phyloP scores from a whole-genome alignment of 2,329 filamentous ascomycete species.

The Arthrobotrys musiformis region DNA sequence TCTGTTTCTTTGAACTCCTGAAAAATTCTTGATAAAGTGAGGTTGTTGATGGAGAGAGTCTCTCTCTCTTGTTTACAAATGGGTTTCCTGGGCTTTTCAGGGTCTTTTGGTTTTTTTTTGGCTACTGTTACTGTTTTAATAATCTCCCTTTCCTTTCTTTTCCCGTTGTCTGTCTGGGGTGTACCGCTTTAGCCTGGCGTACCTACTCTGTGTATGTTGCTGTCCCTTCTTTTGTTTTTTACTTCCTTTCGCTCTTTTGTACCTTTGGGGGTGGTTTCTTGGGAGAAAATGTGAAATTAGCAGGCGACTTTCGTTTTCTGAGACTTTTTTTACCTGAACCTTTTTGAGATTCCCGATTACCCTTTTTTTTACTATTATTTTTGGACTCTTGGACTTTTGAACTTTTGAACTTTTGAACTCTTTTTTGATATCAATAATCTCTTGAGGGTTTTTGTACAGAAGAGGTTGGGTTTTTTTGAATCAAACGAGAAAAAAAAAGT shows the following conservation, averaged over 20 bases:
- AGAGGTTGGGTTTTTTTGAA: too few species aligned
- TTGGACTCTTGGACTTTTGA: neutral
- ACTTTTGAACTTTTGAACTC: conserved; percentile 9
- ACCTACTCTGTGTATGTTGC: conserved; percentile 19
- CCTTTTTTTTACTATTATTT: conserved; percentile 18
- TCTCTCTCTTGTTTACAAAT: conserved; percentile 9
- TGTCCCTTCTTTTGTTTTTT: conserved; percentile 7
- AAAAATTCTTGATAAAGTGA: conserved; percentile 6
- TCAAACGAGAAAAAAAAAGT: too few species aligned
- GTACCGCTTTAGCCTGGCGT: conserved; percentile 17
- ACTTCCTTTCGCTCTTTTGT: conserved; percentile 6
- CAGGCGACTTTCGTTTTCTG: conserved; percentile 34
- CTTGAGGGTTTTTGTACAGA: conserved; percentile 10
- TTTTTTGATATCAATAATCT: conserved; percentile 2
- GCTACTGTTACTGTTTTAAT: conserved; percentile 11
- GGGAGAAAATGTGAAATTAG: conserved; percentile 23
- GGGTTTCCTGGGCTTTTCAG: neutral
- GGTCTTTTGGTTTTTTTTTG: too few species aligned
- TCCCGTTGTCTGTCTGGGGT: conserved; percentile 15
- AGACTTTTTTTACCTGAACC: neutral
- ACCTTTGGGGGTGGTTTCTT: conserved; percentile 8
- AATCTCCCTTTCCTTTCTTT: conserved; percentile 5
- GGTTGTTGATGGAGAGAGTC: neutral
- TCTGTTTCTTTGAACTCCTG: neutral
- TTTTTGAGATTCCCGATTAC: conserved; percentile 25